phyloP scores from a whole-genome alignment of 2,329 filamentous ascomycete species.

The Hirsutella rhossiliensis region DNA sequence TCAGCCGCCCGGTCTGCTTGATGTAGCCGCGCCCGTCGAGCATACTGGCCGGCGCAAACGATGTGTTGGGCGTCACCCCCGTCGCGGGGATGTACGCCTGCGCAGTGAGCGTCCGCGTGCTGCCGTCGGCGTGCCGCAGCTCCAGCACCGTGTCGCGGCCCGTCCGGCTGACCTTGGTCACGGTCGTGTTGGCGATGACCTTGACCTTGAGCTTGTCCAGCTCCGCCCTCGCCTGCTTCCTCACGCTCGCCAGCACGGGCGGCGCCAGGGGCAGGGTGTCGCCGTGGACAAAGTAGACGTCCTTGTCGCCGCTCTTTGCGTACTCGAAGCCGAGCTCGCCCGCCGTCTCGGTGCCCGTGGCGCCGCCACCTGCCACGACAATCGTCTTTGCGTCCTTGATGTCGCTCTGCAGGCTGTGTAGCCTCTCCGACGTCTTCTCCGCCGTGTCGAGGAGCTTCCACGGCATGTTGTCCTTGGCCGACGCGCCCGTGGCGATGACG shows the following conservation, averaged over 20 bases:
- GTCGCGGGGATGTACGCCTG: constrained; percentile 36
- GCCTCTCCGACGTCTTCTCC: constrained; percentile 25
- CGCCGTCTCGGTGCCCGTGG: constrained; percentile 37
- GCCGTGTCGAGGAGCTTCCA: constrained; percentile 35
- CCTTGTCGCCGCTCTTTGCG: constrained; percentile 28
- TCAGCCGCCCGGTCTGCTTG: constrained; percentile 24
- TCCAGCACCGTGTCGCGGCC: constrained; percentile 20
- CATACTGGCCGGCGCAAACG: constrained; percentile 26
- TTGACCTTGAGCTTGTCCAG: constrained; percentile 32
- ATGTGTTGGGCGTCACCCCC: constrained; percentile 31
- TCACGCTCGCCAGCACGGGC: constrained; percentile 21
- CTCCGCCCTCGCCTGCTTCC: constrained; percentile 23
- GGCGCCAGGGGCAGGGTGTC: constrained; percentile 25
- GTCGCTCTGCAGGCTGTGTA: constrained; percentile 22
- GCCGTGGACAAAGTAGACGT: constrained; percentile 30
- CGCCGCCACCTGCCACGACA: constrained; percentile 38
- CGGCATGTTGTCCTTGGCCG: constrained; percentile 29
- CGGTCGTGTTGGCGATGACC: constrained; percentile 25
- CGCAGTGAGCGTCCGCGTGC: constrained; percentile 23
- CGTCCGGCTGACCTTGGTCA: constrained; percentile 14
- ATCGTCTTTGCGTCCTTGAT: constrained; percentile 33
- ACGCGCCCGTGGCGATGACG: constrained; percentile 42
- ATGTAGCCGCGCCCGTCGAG: constrained; percentile 21
- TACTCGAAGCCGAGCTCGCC: constrained; percentile 39
- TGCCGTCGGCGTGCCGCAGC: constrained; percentile 19